Evolutionary conservation across 176 grass and related monocot genomes (phyloP).

Genomic region (Panicum miliaceum): DNA sequence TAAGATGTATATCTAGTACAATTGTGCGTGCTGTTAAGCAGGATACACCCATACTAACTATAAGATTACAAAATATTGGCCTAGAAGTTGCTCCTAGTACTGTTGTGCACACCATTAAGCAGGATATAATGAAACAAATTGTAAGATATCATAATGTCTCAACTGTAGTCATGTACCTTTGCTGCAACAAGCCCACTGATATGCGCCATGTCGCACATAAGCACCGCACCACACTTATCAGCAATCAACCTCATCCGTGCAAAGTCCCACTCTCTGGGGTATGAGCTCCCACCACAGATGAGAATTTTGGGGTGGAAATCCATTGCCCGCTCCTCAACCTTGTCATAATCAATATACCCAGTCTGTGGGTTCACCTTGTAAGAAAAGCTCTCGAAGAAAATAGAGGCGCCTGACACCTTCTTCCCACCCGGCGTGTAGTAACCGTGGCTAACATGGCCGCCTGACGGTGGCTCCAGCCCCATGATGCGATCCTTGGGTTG

Average conservation of each 20-base stretch:
- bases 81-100: not conserved
- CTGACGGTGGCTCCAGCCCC: slow-evolving; percentile 91
- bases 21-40: not conserved
- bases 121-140: slow-evolving; percentile 13
- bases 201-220: slow-evolving; percentile 99
- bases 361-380: slow-evolving; percentile 97
- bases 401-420: slow-evolving; percentile 91
- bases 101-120: not conserved
- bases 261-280: slow-evolving; percentile 97
- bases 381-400: slow-evolving; percentile 95
- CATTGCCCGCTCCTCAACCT: slow-evolving; percentile 83
- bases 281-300: slow-evolving; percentile 96
- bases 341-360: slow-evolving; percentile 92
- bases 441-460: slow-evolving; percentile 96
- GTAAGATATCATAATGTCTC: not conserved
- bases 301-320: slow-evolving; percentile 97
- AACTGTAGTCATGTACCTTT: slow-evolving; percentile 61
- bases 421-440: slow-evolving; percentile 88
- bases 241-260: slow-evolving; percentile 78
- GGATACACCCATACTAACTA: not conserved
- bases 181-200: slow-evolving; percentile 95
- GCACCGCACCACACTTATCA: slow-evolving; percentile 77
- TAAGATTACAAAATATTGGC: not conserved
- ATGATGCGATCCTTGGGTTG: slow-evolving; percentile 92
- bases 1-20: not conserved